Base-by-base conservation (phyloP, 2,329 filamentous ascomycete species). In the Cladosporium sp. region DNA sequence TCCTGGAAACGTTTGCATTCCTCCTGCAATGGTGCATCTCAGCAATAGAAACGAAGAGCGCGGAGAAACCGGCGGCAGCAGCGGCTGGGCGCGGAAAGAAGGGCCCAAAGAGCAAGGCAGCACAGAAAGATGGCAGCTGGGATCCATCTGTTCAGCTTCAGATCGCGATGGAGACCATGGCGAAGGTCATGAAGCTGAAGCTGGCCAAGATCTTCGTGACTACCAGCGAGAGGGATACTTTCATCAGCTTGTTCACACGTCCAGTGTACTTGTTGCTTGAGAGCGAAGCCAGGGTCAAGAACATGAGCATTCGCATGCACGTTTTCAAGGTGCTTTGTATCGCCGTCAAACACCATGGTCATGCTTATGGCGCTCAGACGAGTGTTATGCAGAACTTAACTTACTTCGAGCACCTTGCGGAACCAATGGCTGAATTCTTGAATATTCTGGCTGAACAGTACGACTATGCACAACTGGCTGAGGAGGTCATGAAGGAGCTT, bases 351-450 rank as follows among this genome's bases (percentile, higher is more conserved):
- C 92, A 97, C 70, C 94, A 99, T 71, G 94, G 94, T 1, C 94
- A 99, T 73, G 94, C 89, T 64, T 97, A 96, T 71, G 92, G 90
- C 52, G 94, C 94, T 1, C 94, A 99, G 80, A 97, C 96, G 48
- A 96, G 92, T 45, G 96, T 99, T 68, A 92, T 97, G 56, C 94
- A 99, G 73, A 97, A 94, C 70, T 77, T 99, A 64, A 96, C 94
- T 4, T 99, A 99, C 72, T 99, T 97, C 68, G 94, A 99, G 75
- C 94, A 99, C 73, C 78, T 99, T n/a, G 93, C 94, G 0, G 94
- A 99, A 70, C 94, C 94, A 1, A 99, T 99, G 94, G 94, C 94
- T 32, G 95, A 99, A 72, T 96, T 99, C 67, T 78, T 99, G 4
- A 91, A 97, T 67, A 99, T 97, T 68, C 80, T 99, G 24, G 88